Percentiles rank a stretch among this genome's conserved stretches.
These are phyloP conservation scores for Scortechinia acanthostroma DNA, from an alignment of 2,329 filamentous ascomycete species.

Conservation along the genomic window DNA sequence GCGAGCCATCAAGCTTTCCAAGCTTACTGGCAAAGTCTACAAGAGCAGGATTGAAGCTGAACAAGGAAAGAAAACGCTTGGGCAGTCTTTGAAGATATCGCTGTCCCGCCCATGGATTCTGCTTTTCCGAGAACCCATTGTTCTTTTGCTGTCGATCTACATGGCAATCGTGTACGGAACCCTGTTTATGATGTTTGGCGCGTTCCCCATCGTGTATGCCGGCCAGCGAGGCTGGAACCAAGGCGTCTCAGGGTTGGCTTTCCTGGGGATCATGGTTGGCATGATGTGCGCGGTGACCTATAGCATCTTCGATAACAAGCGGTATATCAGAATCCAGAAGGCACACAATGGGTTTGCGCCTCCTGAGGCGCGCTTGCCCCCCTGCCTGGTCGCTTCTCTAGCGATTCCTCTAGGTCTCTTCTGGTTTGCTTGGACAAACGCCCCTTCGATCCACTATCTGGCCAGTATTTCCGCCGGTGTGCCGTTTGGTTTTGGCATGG, in stretches of 20 bases:
- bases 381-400: constrained; percentile 53
- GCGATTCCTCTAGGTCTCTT: constrained; percentile 58
- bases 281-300: constrained; percentile 52
- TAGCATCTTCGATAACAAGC: constrained; percentile 43
- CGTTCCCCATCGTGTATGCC: neutral
- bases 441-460: constrained; percentile 44
- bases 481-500: constrained; percentile 33
- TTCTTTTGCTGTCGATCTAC: neutral
- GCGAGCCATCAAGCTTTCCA: neutral
- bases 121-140: constrained; percentile 1
- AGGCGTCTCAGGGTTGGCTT: constrained; percentile 34
- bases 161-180: neutral
- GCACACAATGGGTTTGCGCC: constrained; percentile 44
- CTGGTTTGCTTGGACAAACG: constrained; percentile 64
- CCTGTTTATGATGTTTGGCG: neutral
- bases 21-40: neutral
- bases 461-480: constrained; percentile 34
- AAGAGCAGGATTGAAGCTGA: neutral
- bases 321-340: constrained; percentile 35
- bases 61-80: neutral
- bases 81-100: neutral
- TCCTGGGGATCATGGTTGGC: constrained; percentile 54
- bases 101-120: neutral
- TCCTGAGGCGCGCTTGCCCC: constrained; percentile 58
- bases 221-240: constrained; percentile 26